Base-by-base conservation (phyloP, 2,329 filamentous ascomycete genomes). In the Sordariomycetes sp. region DNA sequence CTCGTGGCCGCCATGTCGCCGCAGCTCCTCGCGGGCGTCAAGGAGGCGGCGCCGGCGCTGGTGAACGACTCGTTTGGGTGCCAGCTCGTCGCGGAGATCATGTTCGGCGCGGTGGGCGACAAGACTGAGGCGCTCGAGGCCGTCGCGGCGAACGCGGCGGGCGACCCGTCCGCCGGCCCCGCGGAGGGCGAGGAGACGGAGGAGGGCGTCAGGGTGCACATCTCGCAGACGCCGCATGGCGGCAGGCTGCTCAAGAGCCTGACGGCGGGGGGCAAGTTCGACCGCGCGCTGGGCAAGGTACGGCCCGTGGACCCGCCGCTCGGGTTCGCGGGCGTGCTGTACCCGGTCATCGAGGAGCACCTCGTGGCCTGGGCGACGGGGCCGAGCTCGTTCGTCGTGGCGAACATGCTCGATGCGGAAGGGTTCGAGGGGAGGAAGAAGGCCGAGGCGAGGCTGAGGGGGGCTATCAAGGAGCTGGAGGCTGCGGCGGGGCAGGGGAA, bases 171-270 rank as follows among this genome's bases (percentile, higher is more conserved):
- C 48, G 68, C 70, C 25, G 65, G 66, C 42, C 65, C 66, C n/a
- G 65, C 67, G 2, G 73, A 74, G 52, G 73, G 75, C 10, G 74
- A 74, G 25, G 69, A 71, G 25, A 63, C 61, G 4, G 67, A 69
- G 32, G 34, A 69, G 32, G 34, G 15, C 22, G 54, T 34, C 35
- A 59, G 70, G 15, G 64, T 70, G 17, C 86, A 90, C 66, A 76
- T 87, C 57, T 80, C 83, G 28, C 75, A 80, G 64, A 78, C 80
- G 42, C 67, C 82, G 0, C 78, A 77, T 63, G 87, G 84, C 48
- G 90, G 89, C 17, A 86, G 90, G 59, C 87, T 96, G 85, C 79
- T 97, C 65, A 96, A 96, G 74, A 87, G 87, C 0, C 80, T 99
- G 8, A 90, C 96, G 25, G 86, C 90, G 57, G 94, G 94, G 50